These are phyloP conservation scores for Leucocoprinus birnbaumii DNA, from an alignment of 768 basidiomycete species.

Conservation along the genomic window DNA sequence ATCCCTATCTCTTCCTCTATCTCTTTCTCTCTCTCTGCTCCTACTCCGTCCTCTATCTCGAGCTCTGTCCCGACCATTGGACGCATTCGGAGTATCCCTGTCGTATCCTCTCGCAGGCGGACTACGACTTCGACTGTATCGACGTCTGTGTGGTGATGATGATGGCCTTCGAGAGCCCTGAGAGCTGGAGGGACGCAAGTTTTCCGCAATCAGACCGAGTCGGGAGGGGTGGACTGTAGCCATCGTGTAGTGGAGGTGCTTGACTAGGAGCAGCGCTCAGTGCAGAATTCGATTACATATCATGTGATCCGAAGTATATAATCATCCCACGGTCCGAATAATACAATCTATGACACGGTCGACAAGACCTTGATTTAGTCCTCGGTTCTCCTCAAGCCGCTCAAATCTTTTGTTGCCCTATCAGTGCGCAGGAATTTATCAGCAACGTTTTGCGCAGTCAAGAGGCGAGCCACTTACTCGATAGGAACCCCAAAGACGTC, in stretches of 20 bases:
- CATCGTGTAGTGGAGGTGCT: conserved; percentile 43
- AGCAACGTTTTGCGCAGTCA: no score
- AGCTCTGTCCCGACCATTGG: conserved; percentile 17
- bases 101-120: conserved; percentile 28
- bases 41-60: conserved; percentile 16
- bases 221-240: conserved; percentile 75
- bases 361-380: background rate
- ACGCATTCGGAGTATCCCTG: conserved; percentile 27
- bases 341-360: no score
- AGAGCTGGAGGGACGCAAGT: conserved; percentile 18
- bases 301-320: no score
- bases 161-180: conserved; percentile 38
- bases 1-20: conserved; percentile 18
- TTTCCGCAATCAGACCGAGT: conserved; percentile 59
- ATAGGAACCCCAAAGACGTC: conserved; percentile 61
- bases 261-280: no score
- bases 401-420: conserved; percentile 8
- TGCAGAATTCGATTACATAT: no score
- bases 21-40: conserved; percentile 23
- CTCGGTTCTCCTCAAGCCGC: conserved; percentile 4
- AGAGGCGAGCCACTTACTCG: conserved; percentile 35
- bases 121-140: conserved; percentile 22
- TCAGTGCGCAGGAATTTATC: background rate
- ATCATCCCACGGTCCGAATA: no score
- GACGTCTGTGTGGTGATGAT: conserved; percentile 37